Evolutionary conservation across 2,329 filamentous ascomycete species (phyloP).

Genomic region (Pseudogymnoascus sp.): DNA sequence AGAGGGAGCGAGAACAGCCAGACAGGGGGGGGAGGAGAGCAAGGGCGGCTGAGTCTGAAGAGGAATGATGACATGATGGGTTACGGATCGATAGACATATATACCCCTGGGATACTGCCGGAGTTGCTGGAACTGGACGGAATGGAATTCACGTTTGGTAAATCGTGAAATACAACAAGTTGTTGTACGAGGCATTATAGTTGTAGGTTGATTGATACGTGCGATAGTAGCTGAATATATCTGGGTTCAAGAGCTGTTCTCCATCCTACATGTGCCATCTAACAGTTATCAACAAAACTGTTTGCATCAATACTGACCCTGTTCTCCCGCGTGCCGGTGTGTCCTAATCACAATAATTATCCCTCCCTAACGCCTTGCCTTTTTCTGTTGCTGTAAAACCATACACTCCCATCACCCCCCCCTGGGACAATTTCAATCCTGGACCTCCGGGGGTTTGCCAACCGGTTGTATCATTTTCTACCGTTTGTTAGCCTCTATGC

Average conservation of each 20-base stretch:
- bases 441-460: conserved; percentile 55
- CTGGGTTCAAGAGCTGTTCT: background rate
- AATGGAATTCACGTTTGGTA: background rate
- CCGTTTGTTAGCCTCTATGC: conserved; percentile 9
- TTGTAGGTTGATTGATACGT: background rate
- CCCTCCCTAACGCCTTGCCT: background rate
- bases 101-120: background rate
- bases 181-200: background rate
- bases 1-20: conserved; percentile 18
- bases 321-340: background rate
- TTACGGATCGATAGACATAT: background rate
- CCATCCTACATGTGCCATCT: background rate
- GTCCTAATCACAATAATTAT: background rate
- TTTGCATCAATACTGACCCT: background rate
- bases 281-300: background rate
- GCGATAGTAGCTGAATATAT: background rate
- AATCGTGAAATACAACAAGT: background rate
- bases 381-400: background rate
- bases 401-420: background rate
- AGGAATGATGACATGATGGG: conserved; percentile 11
- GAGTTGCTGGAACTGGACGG: background rate
- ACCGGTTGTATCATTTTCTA: conserved; percentile 63
- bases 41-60: conserved; percentile 15
- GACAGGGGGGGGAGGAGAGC: conserved; percentile 22
- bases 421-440: conserved; percentile 27